A percentile compares a stretch with the other conserved stretches of the same genome.
These are phyloP conservation scores for Trametes versicolor DNA, from an alignment of 1,284 basidiomycete species.

Conservation along the genomic window DNA sequence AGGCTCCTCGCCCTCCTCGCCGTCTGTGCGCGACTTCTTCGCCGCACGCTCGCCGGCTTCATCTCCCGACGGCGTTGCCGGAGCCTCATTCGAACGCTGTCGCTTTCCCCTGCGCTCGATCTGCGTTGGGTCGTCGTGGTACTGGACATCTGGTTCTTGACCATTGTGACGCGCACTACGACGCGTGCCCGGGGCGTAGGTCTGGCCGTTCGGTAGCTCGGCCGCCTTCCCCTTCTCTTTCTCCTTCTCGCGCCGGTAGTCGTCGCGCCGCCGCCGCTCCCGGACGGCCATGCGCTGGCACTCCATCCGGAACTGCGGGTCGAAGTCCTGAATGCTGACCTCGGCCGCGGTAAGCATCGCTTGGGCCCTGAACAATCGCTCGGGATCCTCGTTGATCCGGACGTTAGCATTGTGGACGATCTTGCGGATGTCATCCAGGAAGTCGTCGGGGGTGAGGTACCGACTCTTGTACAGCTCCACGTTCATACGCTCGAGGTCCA, in stretches of 20 bases:
- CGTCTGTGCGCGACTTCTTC: slow-evolving; percentile 66
- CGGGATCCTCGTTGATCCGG: slow-evolving; percentile 73
- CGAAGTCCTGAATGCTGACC: slow-evolving; percentile 91
- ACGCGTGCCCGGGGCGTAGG: slow-evolving; percentile 57
- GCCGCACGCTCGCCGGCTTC: slow-evolving; percentile 56
- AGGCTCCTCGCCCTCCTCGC: slow-evolving; percentile 53
- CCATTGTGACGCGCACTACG: slow-evolving; percentile 80
- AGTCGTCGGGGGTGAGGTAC: slow-evolving; percentile 89
- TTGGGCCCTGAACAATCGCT: slow-evolving; percentile 84
- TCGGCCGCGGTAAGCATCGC: slow-evolving; percentile 91
- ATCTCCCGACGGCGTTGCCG: slow-evolving; percentile 64
- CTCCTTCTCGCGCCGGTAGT: slow-evolving; percentile 61
- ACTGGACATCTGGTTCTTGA: slow-evolving; percentile 70
- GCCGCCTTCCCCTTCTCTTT: slow-evolving; percentile 61
- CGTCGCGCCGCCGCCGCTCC: slow-evolving; percentile 76
- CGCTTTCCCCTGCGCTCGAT: slow-evolving; percentile 79
- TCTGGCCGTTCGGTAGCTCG: slow-evolving; percentile 45
- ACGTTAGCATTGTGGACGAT: slow-evolving; percentile 90
- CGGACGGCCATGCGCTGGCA: slow-evolving; percentile 91
- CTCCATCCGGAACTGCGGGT: slow-evolving; percentile 83
- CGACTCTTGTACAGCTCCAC: slow-evolving; percentile 85
- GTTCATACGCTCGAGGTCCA: slow-evolving; percentile 94
- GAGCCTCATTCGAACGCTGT: slow-evolving; percentile 68
- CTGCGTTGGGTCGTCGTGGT: slow-evolving; percentile 71
- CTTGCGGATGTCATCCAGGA: slow-evolving; percentile 88